Evolutionary conservation across 75 land plant species (phyloP).

Genomic region (Pinus taeda): DNA sequence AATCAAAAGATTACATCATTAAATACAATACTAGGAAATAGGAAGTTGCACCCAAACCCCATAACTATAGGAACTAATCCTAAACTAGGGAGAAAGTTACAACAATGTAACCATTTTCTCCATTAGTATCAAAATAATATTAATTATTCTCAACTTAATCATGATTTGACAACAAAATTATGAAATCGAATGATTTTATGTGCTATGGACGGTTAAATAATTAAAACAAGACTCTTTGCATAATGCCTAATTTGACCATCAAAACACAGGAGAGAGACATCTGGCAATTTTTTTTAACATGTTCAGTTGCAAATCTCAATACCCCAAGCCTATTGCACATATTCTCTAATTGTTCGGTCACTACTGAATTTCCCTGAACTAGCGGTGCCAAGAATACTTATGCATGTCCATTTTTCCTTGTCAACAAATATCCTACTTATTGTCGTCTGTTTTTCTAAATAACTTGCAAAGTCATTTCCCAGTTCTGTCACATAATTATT

Average conservation of each 20-base stretch:
- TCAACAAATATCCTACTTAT: constrained; percentile 70
- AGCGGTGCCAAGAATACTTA: constrained; percentile 78
- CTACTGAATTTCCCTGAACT: constrained; percentile 77
- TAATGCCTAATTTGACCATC: neutral
- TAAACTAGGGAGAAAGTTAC: too few species aligned
- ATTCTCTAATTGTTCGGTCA: constrained; percentile 64
- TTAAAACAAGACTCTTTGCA: neutral
- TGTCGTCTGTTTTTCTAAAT: constrained; percentile 78
- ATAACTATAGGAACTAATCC: too few species aligned
- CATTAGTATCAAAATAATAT: too few species aligned
- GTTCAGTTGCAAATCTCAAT: constrained; percentile 60
- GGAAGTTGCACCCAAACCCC: too few species aligned
- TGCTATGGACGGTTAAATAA: neutral
- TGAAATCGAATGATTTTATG: neutral
- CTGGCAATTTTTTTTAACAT: constrained; percentile 4
- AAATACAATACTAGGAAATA: too few species aligned
- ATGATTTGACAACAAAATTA: neutral
- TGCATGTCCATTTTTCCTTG: constrained; percentile 59
- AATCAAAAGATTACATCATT: too few species aligned
- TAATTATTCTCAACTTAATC: too few species aligned
- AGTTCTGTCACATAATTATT: constrained; percentile 61
- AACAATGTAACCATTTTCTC: too few species aligned
- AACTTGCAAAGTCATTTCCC: constrained; percentile 63
- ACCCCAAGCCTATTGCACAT: constrained; percentile 68
- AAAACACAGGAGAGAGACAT: neutral